These are phyloP conservation scores for Xenosphaeropsis pyriputrescens DNA, from an alignment of 2,329 filamentous ascomycete genomes.

Conservation along the genomic window DNA sequence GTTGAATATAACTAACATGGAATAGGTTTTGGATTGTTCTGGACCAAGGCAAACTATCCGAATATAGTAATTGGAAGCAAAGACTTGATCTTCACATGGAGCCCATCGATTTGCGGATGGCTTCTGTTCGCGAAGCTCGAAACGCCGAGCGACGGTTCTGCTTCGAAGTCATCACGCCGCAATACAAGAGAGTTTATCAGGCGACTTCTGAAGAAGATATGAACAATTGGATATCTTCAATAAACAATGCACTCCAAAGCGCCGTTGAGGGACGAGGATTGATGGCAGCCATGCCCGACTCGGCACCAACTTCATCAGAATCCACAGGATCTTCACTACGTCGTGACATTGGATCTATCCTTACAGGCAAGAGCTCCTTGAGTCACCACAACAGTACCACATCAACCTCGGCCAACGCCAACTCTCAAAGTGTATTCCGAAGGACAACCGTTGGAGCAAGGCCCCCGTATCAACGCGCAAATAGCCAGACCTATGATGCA, in stretches of 20 bases:
- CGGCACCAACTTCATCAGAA: conserved; percentile 14
- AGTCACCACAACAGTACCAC: conserved; percentile 22
- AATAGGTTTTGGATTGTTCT: conserved; percentile 93
- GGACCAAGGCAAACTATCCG: conserved; percentile 89
- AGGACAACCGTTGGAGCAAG: conserved; percentile 86
- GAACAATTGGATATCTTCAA: conserved; percentile 88
- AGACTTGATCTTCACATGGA: conserved; percentile 94
- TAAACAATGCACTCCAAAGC: conserved; percentile 94
- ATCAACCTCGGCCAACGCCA: conserved; percentile 20
- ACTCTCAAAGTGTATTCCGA: conserved; percentile 44
- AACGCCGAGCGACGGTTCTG: conserved; percentile 92
- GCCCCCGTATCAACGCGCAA: conserved; percentile 54
- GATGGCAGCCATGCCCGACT: conserved; percentile 33
- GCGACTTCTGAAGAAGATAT: conserved; percentile 97
- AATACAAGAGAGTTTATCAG: conserved; percentile 92
- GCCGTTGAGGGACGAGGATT: conserved; percentile 69
- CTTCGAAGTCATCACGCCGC: conserved; percentile 95
- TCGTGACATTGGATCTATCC: conserved; percentile 80
- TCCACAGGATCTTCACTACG: conserved; percentile 42
- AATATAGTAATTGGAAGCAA: conserved; percentile 99
- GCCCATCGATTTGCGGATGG: conserved; percentile 91
- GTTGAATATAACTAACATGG: conserved; percentile 13
- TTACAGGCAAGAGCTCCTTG: conserved; percentile 80
- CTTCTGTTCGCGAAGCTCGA: conserved; percentile 87
- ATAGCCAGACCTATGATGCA: conserved; percentile 63